Evolutionary conservation across 2,329 filamentous ascomycete species (phyloP).

Genomic region (Penicillium sclerotiorum): DNA sequence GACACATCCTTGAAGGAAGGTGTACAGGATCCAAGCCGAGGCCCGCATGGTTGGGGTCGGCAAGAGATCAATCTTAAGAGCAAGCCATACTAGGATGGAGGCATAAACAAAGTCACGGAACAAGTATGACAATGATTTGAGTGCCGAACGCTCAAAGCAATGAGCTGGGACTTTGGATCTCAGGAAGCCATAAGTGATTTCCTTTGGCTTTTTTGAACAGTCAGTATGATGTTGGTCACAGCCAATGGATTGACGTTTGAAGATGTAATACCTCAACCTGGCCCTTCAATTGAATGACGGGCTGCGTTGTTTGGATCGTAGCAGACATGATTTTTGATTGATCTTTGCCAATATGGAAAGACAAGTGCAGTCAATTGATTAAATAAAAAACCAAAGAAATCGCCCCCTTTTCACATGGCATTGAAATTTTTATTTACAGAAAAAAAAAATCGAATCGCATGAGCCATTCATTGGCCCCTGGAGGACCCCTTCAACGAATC

Average conservation of each 20-base stretch:
- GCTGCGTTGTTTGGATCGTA: conserved; percentile 16
- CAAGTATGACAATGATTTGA: conserved; percentile 19
- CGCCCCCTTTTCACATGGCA: neutral
- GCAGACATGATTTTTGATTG: conserved; percentile 11
- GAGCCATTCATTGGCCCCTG: conserved; percentile 18
- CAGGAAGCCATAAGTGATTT: conserved; percentile 19
- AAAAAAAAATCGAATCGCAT: conserved; percentile 11
- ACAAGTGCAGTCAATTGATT: conserved; percentile 3
- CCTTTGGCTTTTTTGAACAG: conserved; percentile 9
- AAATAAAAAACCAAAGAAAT: neutral
- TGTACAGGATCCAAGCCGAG: conserved; percentile 17
- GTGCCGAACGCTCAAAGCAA: conserved; percentile 20
- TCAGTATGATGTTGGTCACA: neutral
- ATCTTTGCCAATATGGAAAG: neutral
- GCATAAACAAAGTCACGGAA: conserved; percentile 20
- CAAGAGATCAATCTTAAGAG: conserved; percentile 20
- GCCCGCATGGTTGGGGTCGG: conserved; percentile 11
- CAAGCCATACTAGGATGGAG: conserved; percentile 14
- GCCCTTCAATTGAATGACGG: conserved; percentile 18
- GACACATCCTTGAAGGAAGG: conserved; percentile 22
- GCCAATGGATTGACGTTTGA: neutral
- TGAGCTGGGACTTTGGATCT: conserved; percentile 20
- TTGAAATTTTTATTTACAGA: conserved; percentile 2
- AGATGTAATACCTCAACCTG: conserved; percentile 11
- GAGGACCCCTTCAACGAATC: conserved; percentile 10